phyloP scores from a whole-genome alignment of 768 basidiomycete species.

The Mycena galopus region DNA sequence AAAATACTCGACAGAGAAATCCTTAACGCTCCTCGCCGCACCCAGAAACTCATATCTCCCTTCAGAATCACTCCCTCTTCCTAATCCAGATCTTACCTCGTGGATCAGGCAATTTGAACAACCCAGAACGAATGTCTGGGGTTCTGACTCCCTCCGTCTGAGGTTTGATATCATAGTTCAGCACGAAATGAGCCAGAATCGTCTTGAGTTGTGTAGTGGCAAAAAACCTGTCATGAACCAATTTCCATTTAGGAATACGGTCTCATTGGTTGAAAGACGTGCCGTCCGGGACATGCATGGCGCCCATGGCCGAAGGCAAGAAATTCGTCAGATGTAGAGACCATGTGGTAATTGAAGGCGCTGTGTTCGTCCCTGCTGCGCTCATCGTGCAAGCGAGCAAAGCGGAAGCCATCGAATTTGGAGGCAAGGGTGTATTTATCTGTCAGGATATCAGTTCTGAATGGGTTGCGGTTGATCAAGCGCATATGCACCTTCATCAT shows the following conservation, averaged over 20 bases:
- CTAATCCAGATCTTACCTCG: conserved; percentile 1
- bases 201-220: conserved; percentile 28
- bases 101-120: conserved; percentile 7
- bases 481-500: conserved; percentile 39
- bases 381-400: background rate
- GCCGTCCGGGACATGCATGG: conserved; percentile 11
- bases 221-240: conserved; percentile 46
- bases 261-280: background rate
- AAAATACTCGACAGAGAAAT: too few species aligned
- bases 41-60: too few species aligned
- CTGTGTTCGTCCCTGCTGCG: conserved; percentile 1
- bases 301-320: conserved; percentile 11
- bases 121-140: conserved; percentile 44
- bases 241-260: background rate
- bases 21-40: too few species aligned
- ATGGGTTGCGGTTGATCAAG: background rate
- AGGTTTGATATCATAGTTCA: conserved; percentile 49
- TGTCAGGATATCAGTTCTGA: background rate
- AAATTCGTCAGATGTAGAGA: background rate
- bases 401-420: conserved; percentile 31
- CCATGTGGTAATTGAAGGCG: conserved; percentile 5
- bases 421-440: conserved; percentile 16
- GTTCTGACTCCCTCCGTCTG: conserved; percentile 50
- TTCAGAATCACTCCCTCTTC: too few species aligned
- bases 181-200: conserved; percentile 45